Evolutionary conservation across 2,329 filamentous ascomycete genomes (phyloP), one percentile per base, ranked within the genome.

Genomic region (Sarocladium brachiariae): DNA sequence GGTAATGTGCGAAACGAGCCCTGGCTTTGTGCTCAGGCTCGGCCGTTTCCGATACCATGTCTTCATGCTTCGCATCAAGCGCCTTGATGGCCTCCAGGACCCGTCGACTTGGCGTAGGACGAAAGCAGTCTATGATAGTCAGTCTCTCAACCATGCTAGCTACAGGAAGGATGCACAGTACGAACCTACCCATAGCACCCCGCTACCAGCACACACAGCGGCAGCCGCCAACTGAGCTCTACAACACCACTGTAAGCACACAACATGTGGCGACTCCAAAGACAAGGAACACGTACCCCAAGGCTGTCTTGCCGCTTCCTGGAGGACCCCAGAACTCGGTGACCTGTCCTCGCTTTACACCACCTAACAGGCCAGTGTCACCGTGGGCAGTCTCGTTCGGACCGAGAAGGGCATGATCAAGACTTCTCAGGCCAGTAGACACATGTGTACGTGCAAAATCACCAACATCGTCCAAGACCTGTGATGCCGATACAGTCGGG

Each of bases 241-340:
- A 63, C 34, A 38, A 35, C 18, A 19, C 24, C 16, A 7, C n/a
- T 10, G 43, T 47, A 23, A 47, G 43, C 43, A 47, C 27, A 47
- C 33, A 25, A 31, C n/a, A 5, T 23, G 39, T 25, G 8, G 7
- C 19, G 10, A 21, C 13, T 3, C 3, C 21, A 23, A 43, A 13
- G 23, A 14, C n/a, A n/a, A 43, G 14, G 37, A 23, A 43, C 43
- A 69, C 80, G 69, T 74, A 92, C 87, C 84, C 87, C 58, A 96
- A 72, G 11, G 85, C 76, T 3, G 89, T 95, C 73, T 95, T 96
- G 25, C 91, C 92, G 23, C 80, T 80, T 2, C 90, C 91, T 8
- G 89, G 86, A 10, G 91, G 89, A 0, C 92, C 92, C 78, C 88
- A 95, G 47, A 96, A 71, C 66, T 97, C 92, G 3, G 87, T 87